Conservation (phyloP, 1,139 yeast genomes). For the Protomyces inouyei region DNA sequence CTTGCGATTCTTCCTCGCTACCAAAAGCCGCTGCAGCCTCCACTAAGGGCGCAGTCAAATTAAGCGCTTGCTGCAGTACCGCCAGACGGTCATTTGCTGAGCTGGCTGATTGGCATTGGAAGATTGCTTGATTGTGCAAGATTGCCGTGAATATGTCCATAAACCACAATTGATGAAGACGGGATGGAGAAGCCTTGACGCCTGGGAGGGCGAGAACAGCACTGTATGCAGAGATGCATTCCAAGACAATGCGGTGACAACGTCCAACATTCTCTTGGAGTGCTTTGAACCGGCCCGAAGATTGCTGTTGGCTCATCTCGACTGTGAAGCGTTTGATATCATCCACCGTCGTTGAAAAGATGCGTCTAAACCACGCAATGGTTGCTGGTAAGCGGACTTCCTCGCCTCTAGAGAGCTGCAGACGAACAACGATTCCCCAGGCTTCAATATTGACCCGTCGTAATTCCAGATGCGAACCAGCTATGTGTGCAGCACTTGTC, state of each 20-base stretch:
- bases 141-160: not conserved
- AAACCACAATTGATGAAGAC: conserved; percentile 7
- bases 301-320: not conserved
- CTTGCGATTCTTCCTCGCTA: conserved; percentile 5
- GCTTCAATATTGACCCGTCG: conserved; percentile 12
- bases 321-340: conserved; percentile 11
- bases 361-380: conserved; percentile 1
- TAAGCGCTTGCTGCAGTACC: not conserved
- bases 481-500: conserved; percentile 2
- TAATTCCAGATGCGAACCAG: conserved; percentile 12
- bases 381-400: not conserved
- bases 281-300: not conserved
- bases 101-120: not conserved
- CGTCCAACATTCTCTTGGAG: conserved; percentile 2
- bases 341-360: conserved; percentile 6
- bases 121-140: conserved; percentile 4
- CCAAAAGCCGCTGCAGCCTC: not conserved
- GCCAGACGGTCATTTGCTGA: not conserved
- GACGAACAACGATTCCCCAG: conserved; percentile 3
- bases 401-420: conserved; percentile 6
- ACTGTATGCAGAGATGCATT: not conserved
- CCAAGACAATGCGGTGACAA: not conserved
- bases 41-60: not conserved
- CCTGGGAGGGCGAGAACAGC: not conserved
- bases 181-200: not conserved